Percentiles rank a stretch among this genome's conserved stretches.
These are phyloP conservation scores for Jackrogersella minutella DNA, from an alignment of 495 filamentous ascomycete genomes.

Conservation along the genomic window DNA sequence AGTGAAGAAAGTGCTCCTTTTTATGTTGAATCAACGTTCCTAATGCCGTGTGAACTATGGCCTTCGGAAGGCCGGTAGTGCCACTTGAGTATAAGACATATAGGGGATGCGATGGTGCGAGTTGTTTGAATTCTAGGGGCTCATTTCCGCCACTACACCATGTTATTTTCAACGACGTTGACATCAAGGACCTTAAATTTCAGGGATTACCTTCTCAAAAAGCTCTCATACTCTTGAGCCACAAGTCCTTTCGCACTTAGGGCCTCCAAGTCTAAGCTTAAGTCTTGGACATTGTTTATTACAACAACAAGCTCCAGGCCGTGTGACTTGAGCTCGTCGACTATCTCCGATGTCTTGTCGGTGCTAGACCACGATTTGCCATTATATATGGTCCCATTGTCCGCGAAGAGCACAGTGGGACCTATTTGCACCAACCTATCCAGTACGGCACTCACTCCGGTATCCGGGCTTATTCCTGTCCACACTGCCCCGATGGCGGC, in stretches of 20 bases:
- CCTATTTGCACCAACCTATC: conserved; percentile 84
- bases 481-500: conserved; percentile 86
- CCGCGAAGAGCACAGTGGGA: conserved; percentile 81
- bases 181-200: neutral
- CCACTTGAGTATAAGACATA: conserved; percentile 90
- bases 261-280: conserved; percentile 58
- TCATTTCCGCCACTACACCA: conserved; percentile 47
- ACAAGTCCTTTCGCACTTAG: conserved; percentile 58
- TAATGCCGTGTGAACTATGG: conserved; percentile 88
- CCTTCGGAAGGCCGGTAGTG: conserved; percentile 90
- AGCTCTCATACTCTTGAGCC: conserved; percentile 52
- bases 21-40: conserved; percentile 93
- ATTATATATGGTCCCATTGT: conserved; percentile 89
- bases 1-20: conserved; percentile 89
- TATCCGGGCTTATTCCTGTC: conserved; percentile 88
- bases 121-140: conserved; percentile 71
- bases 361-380: conserved; percentile 78
- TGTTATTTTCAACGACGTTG: conserved; percentile 15
- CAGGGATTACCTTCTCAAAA: conserved; percentile 46
- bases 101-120: conserved; percentile 83
- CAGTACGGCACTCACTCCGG: conserved; percentile 73
- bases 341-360: conserved; percentile 76
- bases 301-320: conserved; percentile 72
- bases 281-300: conserved; percentile 65
- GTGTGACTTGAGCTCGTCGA: conserved; percentile 64